These are phyloP conservation scores for Coemansia sp. DNA, from an alignment of 192 early-diverging fungal species.

Conservation along the genomic window DNA sequence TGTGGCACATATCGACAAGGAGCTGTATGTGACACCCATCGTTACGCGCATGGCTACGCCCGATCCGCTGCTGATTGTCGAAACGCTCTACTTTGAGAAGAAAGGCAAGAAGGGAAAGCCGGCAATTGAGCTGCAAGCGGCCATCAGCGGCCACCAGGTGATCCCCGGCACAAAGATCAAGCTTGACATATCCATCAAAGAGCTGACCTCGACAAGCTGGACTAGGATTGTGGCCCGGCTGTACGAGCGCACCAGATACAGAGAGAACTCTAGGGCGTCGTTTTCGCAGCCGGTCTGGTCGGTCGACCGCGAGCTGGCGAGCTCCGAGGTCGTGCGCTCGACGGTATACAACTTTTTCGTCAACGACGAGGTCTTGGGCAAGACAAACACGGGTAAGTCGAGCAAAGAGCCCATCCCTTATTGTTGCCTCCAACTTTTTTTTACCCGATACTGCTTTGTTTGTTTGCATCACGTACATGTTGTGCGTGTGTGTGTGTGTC, in stretches of 20 bases:
- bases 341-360: constrained; percentile 50
- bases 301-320: constrained; percentile 26
- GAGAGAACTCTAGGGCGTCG: constrained; percentile 13
- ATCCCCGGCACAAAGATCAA: constrained; percentile 29
- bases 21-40: constrained; percentile 34
- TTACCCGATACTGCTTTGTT: neutral
- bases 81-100: constrained; percentile 47
- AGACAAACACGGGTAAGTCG: constrained; percentile 20
- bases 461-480: no score
- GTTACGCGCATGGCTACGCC: constrained; percentile 16
- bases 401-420: no score
- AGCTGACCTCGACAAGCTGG: constrained; percentile 37
- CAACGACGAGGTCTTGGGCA: constrained; percentile 23
- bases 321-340: constrained; percentile 28
- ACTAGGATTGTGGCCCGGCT: constrained; percentile 29
- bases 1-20: constrained; percentile 19
- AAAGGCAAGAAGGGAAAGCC: constrained; percentile 45
- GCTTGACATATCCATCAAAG: constrained; percentile 44
- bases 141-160: constrained; percentile 19
- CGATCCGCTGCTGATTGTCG: constrained; percentile 14
- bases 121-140: constrained; percentile 30
- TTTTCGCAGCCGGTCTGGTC: constrained; percentile 39
- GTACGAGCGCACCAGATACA: constrained; percentile 40
- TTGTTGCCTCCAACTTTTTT: neutral
- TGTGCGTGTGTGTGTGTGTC: no score